phyloP scores from a whole-genome alignment of 495 filamentous ascomycete genomes.

The Glutinoglossum americanum region DNA sequence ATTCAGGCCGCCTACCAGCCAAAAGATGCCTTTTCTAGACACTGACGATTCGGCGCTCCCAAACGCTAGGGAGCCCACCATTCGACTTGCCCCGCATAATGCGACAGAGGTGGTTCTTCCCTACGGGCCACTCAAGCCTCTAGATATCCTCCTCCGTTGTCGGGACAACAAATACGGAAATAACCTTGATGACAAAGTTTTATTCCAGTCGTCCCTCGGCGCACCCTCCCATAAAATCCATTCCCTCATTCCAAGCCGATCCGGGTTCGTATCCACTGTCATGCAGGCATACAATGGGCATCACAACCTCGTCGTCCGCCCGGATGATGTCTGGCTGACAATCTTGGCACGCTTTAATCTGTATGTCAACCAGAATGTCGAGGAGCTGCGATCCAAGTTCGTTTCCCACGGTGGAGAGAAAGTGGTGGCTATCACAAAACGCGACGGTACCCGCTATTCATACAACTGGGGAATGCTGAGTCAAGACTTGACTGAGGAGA shows the following conservation, averaged over 20 bases:
- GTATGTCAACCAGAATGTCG: constrained; percentile 18
- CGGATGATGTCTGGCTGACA: constrained; percentile 22
- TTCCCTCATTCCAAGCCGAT: not conserved
- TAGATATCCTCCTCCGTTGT: too few species aligned
- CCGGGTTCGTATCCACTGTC: constrained; percentile 14
- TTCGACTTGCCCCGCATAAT: too few species aligned
- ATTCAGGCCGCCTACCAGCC: too few species aligned
- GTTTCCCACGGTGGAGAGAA: constrained; percentile 18
- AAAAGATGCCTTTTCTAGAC: too few species aligned
- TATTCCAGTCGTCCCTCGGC: too few species aligned
- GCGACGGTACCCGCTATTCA: not conserved
- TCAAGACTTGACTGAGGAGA: not conserved
- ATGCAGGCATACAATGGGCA: constrained; percentile 15
- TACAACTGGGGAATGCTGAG: constrained; percentile 6
- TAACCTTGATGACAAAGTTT: too few species aligned
- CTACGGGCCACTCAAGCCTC: too few species aligned
- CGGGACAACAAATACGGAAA: not conserved
- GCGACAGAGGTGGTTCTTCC: too few species aligned
- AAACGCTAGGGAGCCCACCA: too few species aligned
- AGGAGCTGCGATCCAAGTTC: constrained; percentile 17
- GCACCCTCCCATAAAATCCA: too few species aligned
- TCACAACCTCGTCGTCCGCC: constrained; percentile 17
- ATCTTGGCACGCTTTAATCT: constrained; percentile 17
- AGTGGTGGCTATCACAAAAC: not conserved
- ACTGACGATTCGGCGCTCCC: too few species aligned